Conservation (phyloP, 768 basidiomycete genomes). For the Pleurotus djamor region DNA sequence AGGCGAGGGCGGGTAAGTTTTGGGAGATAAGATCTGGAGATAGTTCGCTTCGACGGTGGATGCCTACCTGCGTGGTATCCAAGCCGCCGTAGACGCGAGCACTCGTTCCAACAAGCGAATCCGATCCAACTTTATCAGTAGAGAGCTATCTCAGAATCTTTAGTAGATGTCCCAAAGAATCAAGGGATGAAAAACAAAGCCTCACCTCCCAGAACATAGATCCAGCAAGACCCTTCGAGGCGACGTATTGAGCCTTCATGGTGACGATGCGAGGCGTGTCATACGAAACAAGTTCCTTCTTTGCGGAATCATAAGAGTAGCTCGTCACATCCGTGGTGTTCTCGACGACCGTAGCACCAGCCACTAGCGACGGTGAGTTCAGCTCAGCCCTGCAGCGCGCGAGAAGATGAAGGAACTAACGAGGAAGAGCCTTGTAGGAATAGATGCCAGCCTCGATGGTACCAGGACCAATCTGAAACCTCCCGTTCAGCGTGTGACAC, state of each 20-base stretch:
- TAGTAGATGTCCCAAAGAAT: not conserved
- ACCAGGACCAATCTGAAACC: constrained; percentile 62
- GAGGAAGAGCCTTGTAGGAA: constrained; percentile 72
- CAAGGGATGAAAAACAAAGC: not conserved
- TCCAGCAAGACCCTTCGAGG: constrained; percentile 56
- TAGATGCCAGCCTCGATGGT: constrained; percentile 71
- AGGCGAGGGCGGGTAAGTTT: not conserved
- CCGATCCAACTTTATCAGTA: constrained; percentile 54
- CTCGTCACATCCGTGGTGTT: constrained; percentile 70
- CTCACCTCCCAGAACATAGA: constrained; percentile 75
- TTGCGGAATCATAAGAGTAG: constrained; percentile 74
- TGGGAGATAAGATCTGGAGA: too few species aligned
- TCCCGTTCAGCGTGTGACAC: not conserved
- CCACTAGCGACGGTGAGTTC: constrained; percentile 22
- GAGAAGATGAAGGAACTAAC: constrained; percentile 23
- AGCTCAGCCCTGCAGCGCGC: not conserved
- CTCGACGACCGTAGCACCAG: constrained; percentile 60
- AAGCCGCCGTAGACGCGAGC: constrained; percentile 46
- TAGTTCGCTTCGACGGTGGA: too few species aligned
- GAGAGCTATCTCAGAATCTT: constrained; percentile 34
- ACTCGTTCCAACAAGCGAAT: constrained; percentile 56
- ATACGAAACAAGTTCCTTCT: constrained; percentile 70
- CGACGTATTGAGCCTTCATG: constrained; percentile 69
- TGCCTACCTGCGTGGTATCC: constrained; percentile 43
- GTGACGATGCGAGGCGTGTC: constrained; percentile 69